Evolutionary conservation across 805 yeast species (phyloP), one percentile per base, ranked within the genome.

Genomic region (Saccharomycopsis malanga): DNA sequence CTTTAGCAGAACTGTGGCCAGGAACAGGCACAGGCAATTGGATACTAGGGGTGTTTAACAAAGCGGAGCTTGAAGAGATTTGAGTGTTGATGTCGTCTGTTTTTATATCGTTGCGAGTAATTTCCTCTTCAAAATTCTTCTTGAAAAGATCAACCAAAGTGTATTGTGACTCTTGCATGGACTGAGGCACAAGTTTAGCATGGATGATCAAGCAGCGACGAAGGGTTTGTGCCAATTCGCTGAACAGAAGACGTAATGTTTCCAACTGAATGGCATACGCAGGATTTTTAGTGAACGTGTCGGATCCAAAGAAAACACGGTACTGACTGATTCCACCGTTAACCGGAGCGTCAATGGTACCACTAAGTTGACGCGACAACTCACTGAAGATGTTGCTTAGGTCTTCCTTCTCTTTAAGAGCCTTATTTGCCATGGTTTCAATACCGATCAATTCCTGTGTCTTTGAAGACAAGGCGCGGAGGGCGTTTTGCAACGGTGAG

Each of bases 271-370:
- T 55, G 1, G 47, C 45, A 9, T 54, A 54, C 27, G 62, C 58
- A 30, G 57, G 61, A 14, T 56, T 53, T 3, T 57, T 56, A 9
- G 58, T 56, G 23, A 57, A 56, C 22, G 59, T 57, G 5, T 61
- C 63, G 42, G 70, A 72, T 32, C 61, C 63, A 59, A 84, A 76
- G 60, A 87, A 86, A 2, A 74, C 74, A 46, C 89, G 72, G 64
- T 84, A 87, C 59, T 83, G 87, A 2, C 87, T 85, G 53, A 87
- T 85, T 49, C 96, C 96, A 30, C 96, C 96, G 60, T 87, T 87
- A 4, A 87, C 91, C 2, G 96, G 96, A 0, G 96, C 79, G 60
- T 87, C 95, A 46, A 88, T 89, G 0, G 96, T 85, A 37, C 96
- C 96, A 2, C 87, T 75, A 46, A 82, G 66, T 57, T 77, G 78